Evolutionary conservation across 2,329 filamentous ascomycete genomes (phyloP).

Genomic region (Ascochyta rabiei): DNA sequence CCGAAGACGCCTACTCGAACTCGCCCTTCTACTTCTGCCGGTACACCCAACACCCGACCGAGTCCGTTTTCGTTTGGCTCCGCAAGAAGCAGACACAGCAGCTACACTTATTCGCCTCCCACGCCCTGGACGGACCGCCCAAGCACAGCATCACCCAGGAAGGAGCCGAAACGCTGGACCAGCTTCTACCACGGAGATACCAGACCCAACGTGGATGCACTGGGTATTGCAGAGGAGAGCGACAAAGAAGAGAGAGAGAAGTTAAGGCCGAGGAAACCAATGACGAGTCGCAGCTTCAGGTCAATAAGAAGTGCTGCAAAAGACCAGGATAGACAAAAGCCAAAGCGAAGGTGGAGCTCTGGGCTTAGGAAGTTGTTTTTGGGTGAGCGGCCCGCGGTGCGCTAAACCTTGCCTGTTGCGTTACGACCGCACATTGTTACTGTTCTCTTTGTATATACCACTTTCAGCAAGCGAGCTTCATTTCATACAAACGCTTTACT

Average conservation of each 20-base stretch:
- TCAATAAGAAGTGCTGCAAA: slow-evolving; percentile 11
- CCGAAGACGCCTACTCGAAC: slow-evolving; percentile 16
- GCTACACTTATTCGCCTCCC: slow-evolving; percentile 15
- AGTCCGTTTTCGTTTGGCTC: slow-evolving; percentile 20
- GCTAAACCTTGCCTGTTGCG: background rate
- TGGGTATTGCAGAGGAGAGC: slow-evolving; percentile 7
- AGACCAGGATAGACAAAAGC: slow-evolving; percentile 16
- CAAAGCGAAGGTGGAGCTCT: slow-evolving; percentile 30
- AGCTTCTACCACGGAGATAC: slow-evolving; percentile 8
- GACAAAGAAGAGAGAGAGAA: background rate
- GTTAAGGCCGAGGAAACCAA: background rate
- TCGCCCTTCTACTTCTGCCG: slow-evolving; percentile 15
- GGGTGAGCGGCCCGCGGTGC: slow-evolving; percentile 1
- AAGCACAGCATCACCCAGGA: slow-evolving; percentile 10
- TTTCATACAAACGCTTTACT: background rate
- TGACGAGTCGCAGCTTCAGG: slow-evolving; percentile 14
- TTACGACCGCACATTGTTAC: background rate
- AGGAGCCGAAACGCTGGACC: slow-evolving; percentile 11
- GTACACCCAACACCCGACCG: slow-evolving; percentile 6
- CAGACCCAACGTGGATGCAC: slow-evolving; percentile 5
- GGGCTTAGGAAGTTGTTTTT: slow-evolving; percentile 30
- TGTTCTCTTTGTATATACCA: background rate
- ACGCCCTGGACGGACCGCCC: slow-evolving; percentile 11
- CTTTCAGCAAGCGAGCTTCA: slow-evolving; percentile 1
- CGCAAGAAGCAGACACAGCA: slow-evolving; percentile 13